phyloP scores from a whole-genome alignment of 768 basidiomycete species.

The Chlorophyllum brunneum region DNA sequence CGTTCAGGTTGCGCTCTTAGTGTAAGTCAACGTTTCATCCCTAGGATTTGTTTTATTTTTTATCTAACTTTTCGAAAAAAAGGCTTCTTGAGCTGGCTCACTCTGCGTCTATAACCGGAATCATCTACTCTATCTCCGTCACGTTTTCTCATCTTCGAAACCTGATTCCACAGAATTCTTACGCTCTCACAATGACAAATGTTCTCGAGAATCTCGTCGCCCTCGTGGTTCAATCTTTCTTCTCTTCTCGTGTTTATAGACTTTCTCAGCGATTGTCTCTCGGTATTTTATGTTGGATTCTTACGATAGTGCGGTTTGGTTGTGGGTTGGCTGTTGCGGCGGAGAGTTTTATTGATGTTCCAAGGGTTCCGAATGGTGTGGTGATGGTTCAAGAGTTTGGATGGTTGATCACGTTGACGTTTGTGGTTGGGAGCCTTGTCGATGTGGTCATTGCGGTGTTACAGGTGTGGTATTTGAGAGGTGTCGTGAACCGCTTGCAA shows the following conservation, averaged over 20 bases:
- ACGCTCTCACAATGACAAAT: background rate
- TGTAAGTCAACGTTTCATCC: background rate
- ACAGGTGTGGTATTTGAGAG: slow-evolving; percentile 20
- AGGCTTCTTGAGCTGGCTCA: background rate
- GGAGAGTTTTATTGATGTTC: slow-evolving; percentile 20
- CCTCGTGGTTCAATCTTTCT: slow-evolving; percentile 15
- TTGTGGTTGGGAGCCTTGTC: slow-evolving; percentile 18
- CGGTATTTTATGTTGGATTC: slow-evolving; percentile 14
- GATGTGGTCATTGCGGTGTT: slow-evolving; percentile 22
- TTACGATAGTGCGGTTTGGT: slow-evolving; percentile 18
- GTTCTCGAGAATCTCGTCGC: background rate
- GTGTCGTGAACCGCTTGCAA: slow-evolving; percentile 8
- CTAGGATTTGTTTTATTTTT: no score
- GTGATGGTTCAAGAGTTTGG: slow-evolving; percentile 16
- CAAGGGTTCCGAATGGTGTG: slow-evolving; percentile 20
- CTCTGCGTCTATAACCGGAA: background rate
- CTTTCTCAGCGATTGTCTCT: slow-evolving; percentile 18
- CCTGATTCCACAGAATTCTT: slow-evolving; percentile 2
- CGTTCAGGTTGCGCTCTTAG: background rate
- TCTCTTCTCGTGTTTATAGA: slow-evolving; percentile 20
- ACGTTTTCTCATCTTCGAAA: background rate
- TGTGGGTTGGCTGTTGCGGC: slow-evolving; percentile 17
- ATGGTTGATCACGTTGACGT: slow-evolving; percentile 22
- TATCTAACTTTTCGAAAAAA: no score
- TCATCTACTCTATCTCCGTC: slow-evolving; percentile 1